Base-by-base conservation (phyloP, 441 rosid genomes). In the Pelargonium myrrhifolium region DNA sequence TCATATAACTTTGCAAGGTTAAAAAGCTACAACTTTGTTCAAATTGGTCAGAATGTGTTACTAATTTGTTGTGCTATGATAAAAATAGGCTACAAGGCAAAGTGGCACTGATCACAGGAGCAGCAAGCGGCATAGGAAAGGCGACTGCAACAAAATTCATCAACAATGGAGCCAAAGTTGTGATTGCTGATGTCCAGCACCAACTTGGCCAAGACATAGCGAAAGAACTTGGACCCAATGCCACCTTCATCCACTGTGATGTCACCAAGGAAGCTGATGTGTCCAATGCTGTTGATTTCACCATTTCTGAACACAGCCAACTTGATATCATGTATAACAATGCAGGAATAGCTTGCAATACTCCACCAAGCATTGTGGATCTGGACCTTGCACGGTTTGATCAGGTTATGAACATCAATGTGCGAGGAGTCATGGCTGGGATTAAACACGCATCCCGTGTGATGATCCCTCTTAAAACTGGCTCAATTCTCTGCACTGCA, bases 101-200 rank as follows among this genome's bases (percentile, higher is more conserved):
- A 76, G 85, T 88, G 61, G 98, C 97, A 0, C 70, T 90, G 28
- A 86, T 93, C 64, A 93, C 98, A 9, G 98, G 98, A 72, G 97
- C 88, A 72, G 98, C 97, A 39, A 84, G 85, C 68, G 98, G 96
- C 55, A 84, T 92, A 39, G 98, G 98, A 20, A 87, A 83, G 80
- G 96, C 85, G 24, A 78, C 98, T 2, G 89, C 98, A 5, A 69
- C 75, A n/a, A 84, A 78, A 53, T 93, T 93, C 75, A 74, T 88
- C 71, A 66, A 75, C 55, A 79, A 88, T 60, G 98, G 98, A 49
- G 95, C 96, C 68, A 88, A 78, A 75, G 98, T 92, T 22, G 72
- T 92, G 65, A 78, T 92, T 53, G 95, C 96, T 47, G 96, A 92
- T 76, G 75, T 88, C 68, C 84, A 86, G 72, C 81, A 69, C 1